Conservation (phyloP, 306 rosid species). For the Prinsepia uniflora region DNA sequence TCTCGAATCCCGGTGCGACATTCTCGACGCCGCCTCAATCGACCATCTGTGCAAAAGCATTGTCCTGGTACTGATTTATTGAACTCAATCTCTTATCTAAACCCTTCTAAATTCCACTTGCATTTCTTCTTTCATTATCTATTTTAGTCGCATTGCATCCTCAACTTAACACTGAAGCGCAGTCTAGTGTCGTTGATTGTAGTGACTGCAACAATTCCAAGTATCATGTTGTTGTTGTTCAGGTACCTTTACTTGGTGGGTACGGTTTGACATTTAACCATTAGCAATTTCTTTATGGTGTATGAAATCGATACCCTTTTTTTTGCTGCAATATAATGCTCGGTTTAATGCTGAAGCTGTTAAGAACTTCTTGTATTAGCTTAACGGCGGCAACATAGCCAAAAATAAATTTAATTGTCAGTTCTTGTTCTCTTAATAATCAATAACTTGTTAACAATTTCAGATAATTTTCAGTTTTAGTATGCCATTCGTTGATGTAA, state of each 20-base stretch:
- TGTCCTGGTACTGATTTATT: slow-evolving; percentile 45
- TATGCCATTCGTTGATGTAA: neutral
- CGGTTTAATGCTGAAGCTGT: slow-evolving; percentile 52
- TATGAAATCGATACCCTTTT: neutral
- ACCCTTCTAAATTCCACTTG: neutral
- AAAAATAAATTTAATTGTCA: slow-evolving; percentile 59
- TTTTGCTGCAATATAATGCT: slow-evolving; percentile 45
- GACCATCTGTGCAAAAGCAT: slow-evolving; percentile 96
- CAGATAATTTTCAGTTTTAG: neutral
- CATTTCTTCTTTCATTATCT: neutral
- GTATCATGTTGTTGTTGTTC: slow-evolving; percentile 75
- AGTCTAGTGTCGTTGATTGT: slow-evolving; percentile 58
- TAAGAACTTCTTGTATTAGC: slow-evolving; percentile 48
- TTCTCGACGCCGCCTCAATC: slow-evolving; percentile 60
- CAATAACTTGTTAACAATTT: neutral
- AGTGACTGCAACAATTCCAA: slow-evolving; percentile 75
- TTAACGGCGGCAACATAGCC: slow-evolving; percentile 48
- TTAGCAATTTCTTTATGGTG: neutral
- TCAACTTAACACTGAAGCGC: slow-evolving; percentile 84
- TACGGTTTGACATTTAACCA: neutral
- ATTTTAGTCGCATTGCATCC: neutral
- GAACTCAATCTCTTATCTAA: neutral
- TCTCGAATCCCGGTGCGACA: slow-evolving; percentile 68
- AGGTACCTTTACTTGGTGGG: slow-evolving; percentile 21
- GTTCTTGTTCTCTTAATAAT: slow-evolving; percentile 10